phyloP scores from a whole-genome alignment of 2,329 filamentous ascomycete species.

The Tolypocladium nubicola region DNA sequence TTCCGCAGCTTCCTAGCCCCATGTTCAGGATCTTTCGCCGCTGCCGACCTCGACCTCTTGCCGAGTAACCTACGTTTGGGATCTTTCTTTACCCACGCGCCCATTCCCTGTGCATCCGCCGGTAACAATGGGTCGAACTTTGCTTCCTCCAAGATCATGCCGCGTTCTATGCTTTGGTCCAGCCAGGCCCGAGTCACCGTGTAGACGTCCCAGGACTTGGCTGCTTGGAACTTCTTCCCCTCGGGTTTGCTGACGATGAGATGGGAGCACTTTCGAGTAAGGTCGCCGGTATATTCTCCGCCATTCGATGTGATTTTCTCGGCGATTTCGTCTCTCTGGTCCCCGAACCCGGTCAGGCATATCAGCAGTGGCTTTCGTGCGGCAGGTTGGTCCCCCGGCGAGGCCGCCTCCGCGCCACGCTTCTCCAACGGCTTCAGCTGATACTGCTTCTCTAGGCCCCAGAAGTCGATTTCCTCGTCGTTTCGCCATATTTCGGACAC shows the following conservation, averaged over 20 bases:
- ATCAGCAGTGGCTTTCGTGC: constrained; percentile 34
- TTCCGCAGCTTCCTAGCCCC: constrained; percentile 75
- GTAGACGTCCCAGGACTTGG: constrained; percentile 70
- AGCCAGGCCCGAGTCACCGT: constrained; percentile 82
- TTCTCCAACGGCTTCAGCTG: constrained; percentile 53
- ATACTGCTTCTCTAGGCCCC: constrained; percentile 55
- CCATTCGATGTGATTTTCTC: constrained; percentile 59
- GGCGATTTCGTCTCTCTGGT: constrained; percentile 60
- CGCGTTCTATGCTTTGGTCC: constrained; percentile 67
- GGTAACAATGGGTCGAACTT: constrained; percentile 70
- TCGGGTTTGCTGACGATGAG: constrained; percentile 69
- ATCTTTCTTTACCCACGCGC: constrained; percentile 56
- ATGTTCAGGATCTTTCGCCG: constrained; percentile 33
- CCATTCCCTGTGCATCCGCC: constrained; percentile 59
- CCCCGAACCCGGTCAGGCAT: constrained; percentile 48
- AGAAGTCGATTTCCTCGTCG: constrained; percentile 67
- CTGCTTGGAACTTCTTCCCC: constrained; percentile 84
- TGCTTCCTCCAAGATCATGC: constrained; percentile 84
- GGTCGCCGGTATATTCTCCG: constrained; percentile 75
- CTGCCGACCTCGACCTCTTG: constrained; percentile 48
- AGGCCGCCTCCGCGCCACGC: constrained; percentile 29
- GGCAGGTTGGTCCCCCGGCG: constrained; percentile 8
- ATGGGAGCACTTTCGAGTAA: constrained; percentile 80
- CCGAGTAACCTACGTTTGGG: constrained; percentile 35
- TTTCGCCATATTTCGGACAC: constrained; percentile 71